Conservation (phyloP, 306 rosid genomes). For the Argentina anserina region DNA sequence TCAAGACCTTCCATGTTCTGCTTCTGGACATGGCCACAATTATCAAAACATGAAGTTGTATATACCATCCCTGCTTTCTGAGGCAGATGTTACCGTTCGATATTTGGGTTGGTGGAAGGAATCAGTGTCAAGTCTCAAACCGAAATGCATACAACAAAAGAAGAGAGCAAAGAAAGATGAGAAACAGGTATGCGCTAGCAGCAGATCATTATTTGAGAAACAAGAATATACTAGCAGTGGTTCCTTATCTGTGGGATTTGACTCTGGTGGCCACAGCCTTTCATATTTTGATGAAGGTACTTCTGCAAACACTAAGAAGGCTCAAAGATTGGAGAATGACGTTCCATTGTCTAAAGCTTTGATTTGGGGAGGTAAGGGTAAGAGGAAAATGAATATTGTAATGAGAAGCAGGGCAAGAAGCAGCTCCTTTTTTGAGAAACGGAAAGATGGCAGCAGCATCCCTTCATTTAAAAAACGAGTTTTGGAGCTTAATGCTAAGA, state of each 20-base stretch:
- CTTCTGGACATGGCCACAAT: neutral
- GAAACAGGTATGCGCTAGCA: neutral
- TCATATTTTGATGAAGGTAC: neutral
- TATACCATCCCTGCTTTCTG: constrained; percentile 32
- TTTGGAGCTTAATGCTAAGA: neutral
- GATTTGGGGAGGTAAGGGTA: neutral
- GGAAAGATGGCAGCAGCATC: neutral
- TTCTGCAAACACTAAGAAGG: neutral
- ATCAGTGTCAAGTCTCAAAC: neutral
- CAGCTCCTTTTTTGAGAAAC: neutral
- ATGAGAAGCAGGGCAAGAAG: neutral
- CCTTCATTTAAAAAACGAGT: neutral
- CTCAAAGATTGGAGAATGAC: too few relatives aligned
- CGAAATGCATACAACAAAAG: neutral
- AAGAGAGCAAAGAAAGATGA: neutral
- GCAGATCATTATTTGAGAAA: neutral
- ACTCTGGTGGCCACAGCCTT: neutral
- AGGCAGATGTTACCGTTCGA: constrained; percentile 29
- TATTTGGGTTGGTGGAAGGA: constrained; percentile 22
- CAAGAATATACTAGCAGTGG: neutral
- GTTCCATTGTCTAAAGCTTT: too few relatives aligned
- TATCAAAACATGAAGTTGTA: constrained; percentile 12
- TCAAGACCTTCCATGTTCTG: constrained; percentile 45
- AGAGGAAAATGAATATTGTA: neutral
- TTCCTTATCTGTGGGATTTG: neutral